These are phyloP conservation scores for Logfia minima DNA, from an alignment of 129 eudicot genomes.

Conservation along the genomic window DNA sequence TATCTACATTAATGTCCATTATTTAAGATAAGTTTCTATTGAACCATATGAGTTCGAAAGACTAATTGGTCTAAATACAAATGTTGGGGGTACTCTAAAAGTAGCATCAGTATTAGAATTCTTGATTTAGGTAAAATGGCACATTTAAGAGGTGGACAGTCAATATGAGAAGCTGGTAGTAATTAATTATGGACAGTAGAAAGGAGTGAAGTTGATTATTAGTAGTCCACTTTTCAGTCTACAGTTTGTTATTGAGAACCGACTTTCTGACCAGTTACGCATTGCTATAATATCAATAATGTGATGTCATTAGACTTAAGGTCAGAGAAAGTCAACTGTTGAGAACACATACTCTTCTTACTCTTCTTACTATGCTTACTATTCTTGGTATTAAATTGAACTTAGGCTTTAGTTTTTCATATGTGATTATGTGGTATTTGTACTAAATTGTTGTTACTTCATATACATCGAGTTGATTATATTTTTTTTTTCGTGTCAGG, in stretches of 20 bases:
- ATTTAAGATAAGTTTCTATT: not conserved
- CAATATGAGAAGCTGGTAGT: not conserved
- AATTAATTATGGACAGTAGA: not conserved
- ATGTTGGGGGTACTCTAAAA: not conserved
- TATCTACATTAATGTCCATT: not conserved
- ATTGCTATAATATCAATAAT: not conserved
- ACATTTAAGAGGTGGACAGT: not conserved
- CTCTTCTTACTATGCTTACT: not conserved
- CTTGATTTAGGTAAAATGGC: not conserved
- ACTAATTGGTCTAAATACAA: not conserved
- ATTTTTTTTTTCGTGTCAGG: constrained; percentile 38
- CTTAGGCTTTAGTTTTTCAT: not conserved
- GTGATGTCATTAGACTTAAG: not conserved
- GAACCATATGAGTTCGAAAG: not conserved
- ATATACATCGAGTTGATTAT: not conserved
- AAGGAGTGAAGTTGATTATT: not conserved
- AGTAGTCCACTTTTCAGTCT: no score
- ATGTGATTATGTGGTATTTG: constrained; percentile 18
- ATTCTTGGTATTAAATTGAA: not conserved
- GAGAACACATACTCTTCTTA: not conserved
- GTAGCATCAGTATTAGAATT: not conserved
- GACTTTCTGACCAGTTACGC: no score
- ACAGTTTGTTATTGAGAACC: no score
- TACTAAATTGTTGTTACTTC: constrained; percentile 3
- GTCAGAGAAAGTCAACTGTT: not conserved